phyloP scores from a whole-genome alignment of 1,139 yeast species.

The Zygosaccharomyces pseudobailii region DNA sequence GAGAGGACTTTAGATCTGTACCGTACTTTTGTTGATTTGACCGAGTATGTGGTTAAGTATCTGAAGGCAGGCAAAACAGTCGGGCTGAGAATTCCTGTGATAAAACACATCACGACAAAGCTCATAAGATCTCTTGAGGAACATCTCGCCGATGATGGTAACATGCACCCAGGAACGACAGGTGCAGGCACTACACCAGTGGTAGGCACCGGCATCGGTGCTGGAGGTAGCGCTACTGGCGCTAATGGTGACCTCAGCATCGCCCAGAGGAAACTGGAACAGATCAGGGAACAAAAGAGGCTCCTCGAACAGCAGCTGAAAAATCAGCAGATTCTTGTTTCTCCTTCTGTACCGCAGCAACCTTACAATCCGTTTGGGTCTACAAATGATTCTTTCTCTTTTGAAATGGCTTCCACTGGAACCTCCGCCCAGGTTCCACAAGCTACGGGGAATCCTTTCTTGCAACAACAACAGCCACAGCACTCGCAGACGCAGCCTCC shows the following conservation, averaged over 20 bases:
- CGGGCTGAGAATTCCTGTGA: constrained; percentile 88
- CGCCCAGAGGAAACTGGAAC: constrained; percentile 27
- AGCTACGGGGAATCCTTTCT: constrained; percentile 26
- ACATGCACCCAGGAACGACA: constrained; percentile 12
- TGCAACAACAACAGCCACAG: constrained; percentile 22
- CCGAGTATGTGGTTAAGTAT: constrained; percentile 82
- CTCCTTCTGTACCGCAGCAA: constrained; percentile 28
- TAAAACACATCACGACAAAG: constrained; percentile 95
- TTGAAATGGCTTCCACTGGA: constrained; percentile 13
- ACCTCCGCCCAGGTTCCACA: constrained; percentile 14
- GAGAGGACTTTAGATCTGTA: constrained; percentile 80
- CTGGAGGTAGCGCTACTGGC: neutral
- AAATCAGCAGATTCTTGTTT: constrained; percentile 24
- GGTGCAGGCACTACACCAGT: constrained; percentile 4
- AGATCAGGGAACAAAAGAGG: constrained; percentile 29
- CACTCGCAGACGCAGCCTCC: constrained; percentile 5
- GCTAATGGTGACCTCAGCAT: constrained; percentile 13
- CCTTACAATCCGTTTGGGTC: constrained; percentile 29
- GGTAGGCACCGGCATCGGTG: constrained; percentile 6
- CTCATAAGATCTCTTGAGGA: constrained; percentile 82
- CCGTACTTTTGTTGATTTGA: constrained; percentile 78
- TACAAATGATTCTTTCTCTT: constrained; percentile 17
- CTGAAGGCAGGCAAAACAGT: constrained; percentile 88
- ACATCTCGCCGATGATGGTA: constrained; percentile 46
- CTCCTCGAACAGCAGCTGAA: constrained; percentile 29